Conservation (phyloP, 176 grass and related monocot species). For the Triticum aestivum region DNA sequence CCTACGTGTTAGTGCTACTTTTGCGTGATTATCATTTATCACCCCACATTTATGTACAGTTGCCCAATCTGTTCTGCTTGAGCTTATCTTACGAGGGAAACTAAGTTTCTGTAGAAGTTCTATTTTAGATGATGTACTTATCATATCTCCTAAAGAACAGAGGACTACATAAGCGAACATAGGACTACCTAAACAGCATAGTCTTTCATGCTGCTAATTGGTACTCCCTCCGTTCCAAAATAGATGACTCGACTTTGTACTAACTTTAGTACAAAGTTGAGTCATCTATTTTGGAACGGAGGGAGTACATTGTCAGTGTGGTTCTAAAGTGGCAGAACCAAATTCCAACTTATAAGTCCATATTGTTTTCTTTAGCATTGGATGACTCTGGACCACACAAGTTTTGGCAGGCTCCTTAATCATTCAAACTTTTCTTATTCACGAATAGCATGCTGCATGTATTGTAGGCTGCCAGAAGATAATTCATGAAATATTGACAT, state of each 20-base stretch:
- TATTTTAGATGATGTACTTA: slow-evolving; percentile 24
- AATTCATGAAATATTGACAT: slow-evolving; percentile 97
- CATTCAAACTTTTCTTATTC: slow-evolving; percentile 12
- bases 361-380: slow-evolving; percentile 12
- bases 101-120: slow-evolving; percentile 17
- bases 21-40: not conserved
- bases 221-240: no score
- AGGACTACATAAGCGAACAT: not conserved
- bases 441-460: slow-evolving; percentile 10
- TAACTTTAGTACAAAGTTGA: no score
- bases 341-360: not conserved
- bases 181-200: not conserved
- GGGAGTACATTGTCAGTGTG: not conserved
- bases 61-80: not conserved
- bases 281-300: no score
- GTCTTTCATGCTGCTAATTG: not conserved
- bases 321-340: not conserved
- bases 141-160: slow-evolving; percentile 4
- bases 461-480: slow-evolving; percentile 85
- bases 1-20: not conserved
- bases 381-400: not conserved
- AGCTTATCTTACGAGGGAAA: slow-evolving; percentile 15
- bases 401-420: not conserved
- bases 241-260: no score
- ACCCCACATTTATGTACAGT: slow-evolving; percentile 18